phyloP scores from a whole-genome alignment of 208 protist species.

The Borovskyia barvae region DNA sequence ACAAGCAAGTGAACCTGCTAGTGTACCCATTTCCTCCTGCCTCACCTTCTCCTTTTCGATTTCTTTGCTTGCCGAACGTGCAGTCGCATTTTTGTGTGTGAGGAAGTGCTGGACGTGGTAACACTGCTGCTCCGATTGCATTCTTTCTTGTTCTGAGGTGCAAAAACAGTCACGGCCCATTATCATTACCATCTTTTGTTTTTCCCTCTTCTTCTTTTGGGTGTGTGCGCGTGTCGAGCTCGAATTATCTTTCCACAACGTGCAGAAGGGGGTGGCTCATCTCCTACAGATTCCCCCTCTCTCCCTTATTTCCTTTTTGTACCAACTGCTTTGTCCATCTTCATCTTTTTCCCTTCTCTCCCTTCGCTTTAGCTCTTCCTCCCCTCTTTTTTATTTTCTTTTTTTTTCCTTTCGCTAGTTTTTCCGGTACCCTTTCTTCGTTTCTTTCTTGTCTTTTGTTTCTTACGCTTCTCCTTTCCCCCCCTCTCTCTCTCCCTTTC shows the following conservation, averaged over 20 bases:
- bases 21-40: no score
- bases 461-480: background rate
- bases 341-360: background rate
- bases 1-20: no score
- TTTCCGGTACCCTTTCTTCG: background rate
- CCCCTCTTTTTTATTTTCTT: background rate
- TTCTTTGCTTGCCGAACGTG: background rate
- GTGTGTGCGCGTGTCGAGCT: no score
- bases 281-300: no score
- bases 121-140: no score
- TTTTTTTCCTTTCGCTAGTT: background rate
- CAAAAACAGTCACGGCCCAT: no score
- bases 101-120: background rate
- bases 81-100: background rate
- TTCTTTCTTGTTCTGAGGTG: no score
- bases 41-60: no score
- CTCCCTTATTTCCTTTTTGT: background rate
- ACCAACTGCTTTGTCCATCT: background rate
- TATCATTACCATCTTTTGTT: no score
- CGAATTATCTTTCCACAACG: no score
- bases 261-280: no score
- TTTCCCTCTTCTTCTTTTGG: no score
- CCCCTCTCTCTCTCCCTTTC: background rate
- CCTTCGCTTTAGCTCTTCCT: background rate
- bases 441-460: constrained; percentile 2